These are phyloP conservation scores for Hypoxylon sp. DNA, from an alignment of 2,329 filamentous ascomycete species.

Conservation along the genomic window DNA sequence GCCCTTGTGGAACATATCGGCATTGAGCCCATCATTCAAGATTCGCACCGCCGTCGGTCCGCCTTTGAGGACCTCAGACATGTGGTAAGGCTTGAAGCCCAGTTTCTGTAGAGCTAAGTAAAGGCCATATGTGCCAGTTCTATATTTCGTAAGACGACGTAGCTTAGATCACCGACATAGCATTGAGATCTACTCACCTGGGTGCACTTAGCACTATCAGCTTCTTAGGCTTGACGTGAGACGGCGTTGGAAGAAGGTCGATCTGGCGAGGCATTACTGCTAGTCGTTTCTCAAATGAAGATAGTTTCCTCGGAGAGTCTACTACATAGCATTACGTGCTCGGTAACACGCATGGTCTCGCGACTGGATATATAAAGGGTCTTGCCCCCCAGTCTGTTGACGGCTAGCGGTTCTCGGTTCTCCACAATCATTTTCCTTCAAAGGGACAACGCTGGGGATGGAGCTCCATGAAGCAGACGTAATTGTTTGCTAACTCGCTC, in stretches of 20 bases:
- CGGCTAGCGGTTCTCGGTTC: conserved; percentile 31
- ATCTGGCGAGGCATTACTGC: conserved; percentile 54
- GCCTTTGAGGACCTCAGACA: conserved; percentile 50
- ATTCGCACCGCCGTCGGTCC: conserved; percentile 47
- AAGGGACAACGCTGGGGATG: conserved; percentile 1
- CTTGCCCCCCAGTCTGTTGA: conserved; percentile 1
- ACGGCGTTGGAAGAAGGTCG: conserved; percentile 53
- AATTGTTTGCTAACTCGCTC: conserved; percentile 15
- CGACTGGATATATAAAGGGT: conserved; percentile 35
- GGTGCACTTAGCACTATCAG: conserved; percentile 56
- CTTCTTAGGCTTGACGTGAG: conserved; percentile 52
- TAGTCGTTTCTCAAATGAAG: conserved; percentile 29
- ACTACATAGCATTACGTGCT: conserved; percentile 38
- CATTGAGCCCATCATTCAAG: conserved; percentile 51
- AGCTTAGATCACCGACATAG: background rate
- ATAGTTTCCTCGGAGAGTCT: conserved; percentile 16
- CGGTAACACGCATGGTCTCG: conserved; percentile 7
- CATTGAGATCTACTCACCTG: conserved; percentile 47
- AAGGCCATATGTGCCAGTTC: conserved; percentile 55
- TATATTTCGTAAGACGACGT: conserved; percentile 35
- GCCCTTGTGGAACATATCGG: conserved; percentile 48
- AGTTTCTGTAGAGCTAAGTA: conserved; percentile 54
- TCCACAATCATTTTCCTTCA: conserved; percentile 8
- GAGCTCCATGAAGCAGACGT: background rate
- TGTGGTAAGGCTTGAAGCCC: conserved; percentile 56